Evolutionary conservation across 2,329 filamentous ascomycete genomes (phyloP).

Genomic region (Fusarium sp.): DNA sequence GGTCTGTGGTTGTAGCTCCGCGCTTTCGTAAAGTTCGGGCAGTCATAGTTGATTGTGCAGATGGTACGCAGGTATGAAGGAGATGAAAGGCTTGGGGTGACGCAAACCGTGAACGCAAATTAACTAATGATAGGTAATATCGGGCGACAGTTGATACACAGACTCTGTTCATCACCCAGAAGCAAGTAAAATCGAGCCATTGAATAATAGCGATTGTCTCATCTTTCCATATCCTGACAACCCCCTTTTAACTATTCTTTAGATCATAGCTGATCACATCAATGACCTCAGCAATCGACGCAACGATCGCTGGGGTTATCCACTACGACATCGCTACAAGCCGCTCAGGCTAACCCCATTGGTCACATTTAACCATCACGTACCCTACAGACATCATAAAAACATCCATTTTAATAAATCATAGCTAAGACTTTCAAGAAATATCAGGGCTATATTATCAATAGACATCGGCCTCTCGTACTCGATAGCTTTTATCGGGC

Average conservation of each 20-base stretch:
- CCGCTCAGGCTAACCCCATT: conserved; percentile 14
- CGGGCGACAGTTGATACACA: not conserved
- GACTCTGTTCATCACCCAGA: conserved; percentile 12
- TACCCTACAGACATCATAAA: not conserved
- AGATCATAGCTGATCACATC: conserved; percentile 16
- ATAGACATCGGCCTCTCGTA: too few relatives aligned
- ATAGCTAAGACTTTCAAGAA: not conserved
- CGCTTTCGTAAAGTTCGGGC: conserved; percentile 34
- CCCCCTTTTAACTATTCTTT: not conserved
- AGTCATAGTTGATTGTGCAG: conserved; percentile 16
- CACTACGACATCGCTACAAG: not conserved
- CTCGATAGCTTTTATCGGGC: too few relatives aligned
- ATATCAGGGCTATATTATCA: not conserved
- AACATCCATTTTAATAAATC: not conserved
- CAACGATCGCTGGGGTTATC: conserved; percentile 31
- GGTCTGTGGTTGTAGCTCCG: not conserved
- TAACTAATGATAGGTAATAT: not conserved
- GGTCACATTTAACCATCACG: not conserved
- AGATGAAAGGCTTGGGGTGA: not conserved
- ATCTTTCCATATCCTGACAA: not conserved
- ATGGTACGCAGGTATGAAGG: not conserved
- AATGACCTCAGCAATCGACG: conserved; percentile 39
- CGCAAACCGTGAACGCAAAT: conserved; percentile 1
- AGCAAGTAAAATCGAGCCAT: not conserved
- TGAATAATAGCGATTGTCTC: not conserved